Evolutionary conservation across 2,329 filamentous ascomycete species (phyloP), one percentile per base, ranked within the genome.

Genomic region (Claviceps sp.): DNA sequence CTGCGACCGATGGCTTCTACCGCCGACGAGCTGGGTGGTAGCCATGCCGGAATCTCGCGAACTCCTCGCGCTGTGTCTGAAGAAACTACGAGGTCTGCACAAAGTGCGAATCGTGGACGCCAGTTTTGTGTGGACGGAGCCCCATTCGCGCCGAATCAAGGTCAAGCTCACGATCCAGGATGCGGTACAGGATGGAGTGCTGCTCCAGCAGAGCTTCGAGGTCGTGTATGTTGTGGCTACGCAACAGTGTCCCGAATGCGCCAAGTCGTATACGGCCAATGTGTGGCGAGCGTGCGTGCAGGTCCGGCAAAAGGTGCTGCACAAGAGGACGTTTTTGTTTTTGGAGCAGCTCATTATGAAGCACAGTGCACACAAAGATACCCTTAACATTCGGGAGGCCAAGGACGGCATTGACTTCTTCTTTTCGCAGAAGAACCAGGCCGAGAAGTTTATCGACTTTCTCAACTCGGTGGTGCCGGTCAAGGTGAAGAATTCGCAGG

Each of bases 331-430:
- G 1, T 80, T 80, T 59, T 61, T 80, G 46, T 77, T 74, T 64
- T 81, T 97, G 39, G 93, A 97, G 69, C 91, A 98, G 74, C 77
- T 97, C 52, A 95, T 98, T 60, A 75, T 98, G 60, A 97, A 96
- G 74, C 89, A 97, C 67, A 80, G 81, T 52, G 93, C 91, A 4
- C 90, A 95, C 68, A 80, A 82, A 58, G 90, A 98, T 60, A 93
- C 91, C 1, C 90, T 96, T 70, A 98, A 97, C 68, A 98, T 98
- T 71, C 96, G 94, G 66, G 93, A 98, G 70, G 87, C 88, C 30
- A 90, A 90, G 69, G 89, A 96, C 61, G 93, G 93, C 1, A 83
- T 98, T 54, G 93, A 98, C 66, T 98, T 98, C 68, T 98, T 84
- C 76, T 98, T 93, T 64, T 79, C 88, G 0, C 82, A 86, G 54